Conservation (phyloP, 148 eudicot genomes). For the Vaccinium vitisidaea region DNA sequence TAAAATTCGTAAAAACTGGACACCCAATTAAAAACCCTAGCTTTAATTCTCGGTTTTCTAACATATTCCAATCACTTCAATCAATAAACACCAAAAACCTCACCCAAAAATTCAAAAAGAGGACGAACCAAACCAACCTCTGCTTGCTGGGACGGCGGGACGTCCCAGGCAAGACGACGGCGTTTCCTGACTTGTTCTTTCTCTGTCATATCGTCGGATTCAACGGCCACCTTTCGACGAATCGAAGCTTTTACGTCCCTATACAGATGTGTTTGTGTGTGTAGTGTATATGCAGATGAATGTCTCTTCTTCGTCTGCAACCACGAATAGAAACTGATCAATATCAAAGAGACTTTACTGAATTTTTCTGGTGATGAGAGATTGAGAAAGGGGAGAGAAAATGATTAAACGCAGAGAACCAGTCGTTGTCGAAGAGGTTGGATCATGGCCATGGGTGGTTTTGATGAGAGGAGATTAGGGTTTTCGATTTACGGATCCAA, state of each 20-base stretch:
- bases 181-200: conserved; percentile 53
- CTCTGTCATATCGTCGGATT: conserved; percentile 25
- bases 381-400: background rate
- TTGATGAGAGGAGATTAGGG: background rate
- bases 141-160: conserved; percentile 42
- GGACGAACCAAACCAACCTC: conserved; percentile 25
- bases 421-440: background rate
- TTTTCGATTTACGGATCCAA: background rate
- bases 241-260: background rate
- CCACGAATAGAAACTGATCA: conserved; percentile 7
- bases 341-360: background rate
- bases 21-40: background rate
- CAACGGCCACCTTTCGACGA: conserved; percentile 24
- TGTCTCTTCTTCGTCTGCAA: conserved; percentile 20
- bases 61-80: background rate
- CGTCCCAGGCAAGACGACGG: conserved; percentile 72
- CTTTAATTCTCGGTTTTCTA: background rate
- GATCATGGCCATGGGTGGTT: background rate
- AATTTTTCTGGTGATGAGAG: conserved; percentile 7
- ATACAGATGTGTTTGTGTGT: background rate
- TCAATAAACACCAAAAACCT: background rate
- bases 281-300: background rate
- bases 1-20: background rate
- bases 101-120: background rate
- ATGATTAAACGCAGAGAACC: background rate